These are phyloP conservation scores for Myxozyma neotropica DNA, from an alignment of 805 yeast genomes.

Conservation along the genomic window DNA sequence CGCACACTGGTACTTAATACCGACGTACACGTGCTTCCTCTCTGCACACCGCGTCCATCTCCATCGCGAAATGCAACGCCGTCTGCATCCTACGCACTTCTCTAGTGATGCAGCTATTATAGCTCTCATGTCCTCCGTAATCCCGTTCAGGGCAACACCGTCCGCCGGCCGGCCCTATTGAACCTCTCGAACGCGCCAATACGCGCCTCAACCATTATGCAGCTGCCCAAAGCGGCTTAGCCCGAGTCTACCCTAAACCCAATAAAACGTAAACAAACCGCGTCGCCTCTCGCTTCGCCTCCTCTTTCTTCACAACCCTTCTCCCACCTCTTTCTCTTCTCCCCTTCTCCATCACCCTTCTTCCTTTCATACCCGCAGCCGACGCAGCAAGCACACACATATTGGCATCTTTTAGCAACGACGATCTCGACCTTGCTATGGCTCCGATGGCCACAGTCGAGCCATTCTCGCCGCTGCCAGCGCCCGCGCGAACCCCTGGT, in stretches of 20 bases:
- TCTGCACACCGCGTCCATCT: no score
- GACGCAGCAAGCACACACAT: constrained; percentile 1
- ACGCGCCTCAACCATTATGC: constrained; percentile 5
- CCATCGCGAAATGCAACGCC: no score
- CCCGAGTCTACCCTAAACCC: background rate
- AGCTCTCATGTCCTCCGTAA: background rate
- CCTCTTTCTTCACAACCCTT: constrained; percentile 9
- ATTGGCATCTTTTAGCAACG: background rate
- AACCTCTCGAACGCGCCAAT: background rate
- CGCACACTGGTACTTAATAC: no score
- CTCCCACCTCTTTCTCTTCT: background rate
- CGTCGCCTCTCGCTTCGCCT: constrained; percentile 11
- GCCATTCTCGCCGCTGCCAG: constrained; percentile 28
- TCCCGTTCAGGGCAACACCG: background rate
- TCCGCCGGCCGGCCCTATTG: background rate
- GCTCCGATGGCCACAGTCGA: constrained; percentile 26
- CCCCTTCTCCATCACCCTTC: background rate
- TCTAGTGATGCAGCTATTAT: no score
- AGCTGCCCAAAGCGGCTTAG: constrained; percentile 10
- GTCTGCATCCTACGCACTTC: no score
- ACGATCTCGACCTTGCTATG: constrained; percentile 13
- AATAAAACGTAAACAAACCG: constrained; percentile 18
- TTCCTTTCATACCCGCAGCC: background rate
- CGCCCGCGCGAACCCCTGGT: constrained; percentile 22
- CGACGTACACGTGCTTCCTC: no score